Evolutionary conservation across 1,284 basidiomycete genomes (phyloP), one percentile per base, ranked within the genome.

Genomic region (Puccinia coronata): DNA sequence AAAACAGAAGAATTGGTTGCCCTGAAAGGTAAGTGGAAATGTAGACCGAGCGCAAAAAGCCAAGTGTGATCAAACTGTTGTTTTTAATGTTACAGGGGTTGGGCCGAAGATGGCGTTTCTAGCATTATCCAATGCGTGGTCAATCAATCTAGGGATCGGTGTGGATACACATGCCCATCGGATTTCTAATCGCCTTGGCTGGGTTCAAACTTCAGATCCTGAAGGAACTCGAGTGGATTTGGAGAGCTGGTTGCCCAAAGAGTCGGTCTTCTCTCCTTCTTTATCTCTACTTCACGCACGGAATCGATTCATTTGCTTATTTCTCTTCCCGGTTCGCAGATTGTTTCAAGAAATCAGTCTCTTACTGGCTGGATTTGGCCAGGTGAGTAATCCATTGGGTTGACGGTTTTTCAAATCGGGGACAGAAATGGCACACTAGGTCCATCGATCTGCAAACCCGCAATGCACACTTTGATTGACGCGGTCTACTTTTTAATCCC

Each of bases 91-190:
- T 28, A 9, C n/a, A n/a, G 86, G 86, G 2, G 86, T 86, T 16
- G 86, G 86, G 0, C 86, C 86, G 23, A 86, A 86, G 59, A 86
- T 86, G 84, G 85, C 86, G 0, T 87, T 86, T 59, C 83, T 87
- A 2, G 89, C 91, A 0, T 88, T 98, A 0, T 94, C 96, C 83
- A 89, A 90, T 69, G 93, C 91, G 20, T 97, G 95, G 95, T 81
- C 25, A 83, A 94, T 93, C 67, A 96, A 97, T 84, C 89, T 90
- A n/a, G 96, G 96, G 0, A 97, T 99, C 53, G 96, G 96, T 0
- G 96, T 98, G 0, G 96, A 98, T 84, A 92, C 94, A 0, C 95
- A 99, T 85, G 96, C 99, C 0, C 95, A 98, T 84, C 89, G 96
- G 0, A 96, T 98, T 80, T 94, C 95, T 18, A 96, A 98, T 84